Evolutionary conservation across 768 basidiomycete genomes (phyloP), one percentile per base, ranked within the genome.

Genomic region (Flagelloscypha sp.): DNA sequence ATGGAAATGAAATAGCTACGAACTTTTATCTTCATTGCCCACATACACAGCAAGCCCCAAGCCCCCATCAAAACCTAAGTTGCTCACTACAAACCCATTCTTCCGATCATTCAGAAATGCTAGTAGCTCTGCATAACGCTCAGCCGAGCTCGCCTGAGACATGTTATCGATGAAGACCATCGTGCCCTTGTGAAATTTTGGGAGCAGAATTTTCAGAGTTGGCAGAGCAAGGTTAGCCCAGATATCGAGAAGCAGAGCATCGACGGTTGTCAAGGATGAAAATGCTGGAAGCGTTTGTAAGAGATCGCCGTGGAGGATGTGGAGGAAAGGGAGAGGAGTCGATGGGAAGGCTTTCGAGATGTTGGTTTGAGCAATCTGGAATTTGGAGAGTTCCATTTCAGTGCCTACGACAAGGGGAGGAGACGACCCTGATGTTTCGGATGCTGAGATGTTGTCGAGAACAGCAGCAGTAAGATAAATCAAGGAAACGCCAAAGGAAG

Each of bases 201-300:
- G 29, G 15, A 38, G 35, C 7, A 36, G 18, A 24, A 41, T 28
- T 19, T 41, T 41, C 11, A 41, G 16, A 2, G 35, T 37, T 21
- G 40, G 40, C 9, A 41, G 20, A 19, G 40, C 40, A 7, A 41
- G 28, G n/a, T 27, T 27, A 5, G 40, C 23, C 40, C 40, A 41
- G 7, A 41, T 36, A 13, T 41, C 40, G 12, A 41, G 30, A n/a
- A 41, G 27, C 9, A 41, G 40, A 9, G 28, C 27, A 30, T 41
- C 40, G 10, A 41, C 30, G 7, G 24, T 20, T 19, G 31, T 18
- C 25, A 9, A 9, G 25, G 25, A 13, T 9, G 9, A 9, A 13
- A 13, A 3, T 29, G 25, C 22, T 28, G 36, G 22, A 24, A n/a
- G 22, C n/a, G n/a, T n/a, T 23, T 30, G 30, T 19, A 41, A 22